Evolutionary conservation across 495 filamentous ascomycete genomes (phyloP), one percentile per base, ranked within the genome.

Genomic region (Penicillium canariense): DNA sequence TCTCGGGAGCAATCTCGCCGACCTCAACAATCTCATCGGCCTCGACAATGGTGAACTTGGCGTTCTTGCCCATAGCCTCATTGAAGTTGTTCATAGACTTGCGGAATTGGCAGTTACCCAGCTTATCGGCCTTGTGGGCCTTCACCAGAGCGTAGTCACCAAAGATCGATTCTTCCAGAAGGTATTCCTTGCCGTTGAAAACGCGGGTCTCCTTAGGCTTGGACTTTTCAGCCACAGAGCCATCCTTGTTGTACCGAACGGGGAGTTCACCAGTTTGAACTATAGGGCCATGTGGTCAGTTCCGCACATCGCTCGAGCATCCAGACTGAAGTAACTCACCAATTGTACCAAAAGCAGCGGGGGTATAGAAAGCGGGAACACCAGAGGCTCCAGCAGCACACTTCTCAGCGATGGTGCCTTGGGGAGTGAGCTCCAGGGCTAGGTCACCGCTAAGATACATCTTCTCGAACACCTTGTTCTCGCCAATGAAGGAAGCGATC

Each of bases 91-190:
- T 84, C 31, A 88, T 89, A 2, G 90, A 80, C 59, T 88, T 87
- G 31, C 90, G 84, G 81, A 96, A 96, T 68, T 88, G 84, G 71
- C 87, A 91, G 76, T 96, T 96, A n/a, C 91, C 91, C 1, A 93
- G 82, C 57, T 84, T 79, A 73, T 96, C 91, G 48, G 88, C 91
- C 72, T 89, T 90, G 80, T 84, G 89, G 1, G 87, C 91, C 72
- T 92, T 90, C 48, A 95, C 79, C 61, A 96, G 91, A 47, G 91
- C 91, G 65, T 89, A 91, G 74, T 96, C 90, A 55, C 88, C 90
- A 25, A 79, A 81, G 66, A 94, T 90, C 45, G 85, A 80, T 68
- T 92, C 86, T 73, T 96, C 91, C 68, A 96, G 77, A 27, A 95
- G 68, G 66, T 89, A 96, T 48, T 79, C 78, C 72, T 91, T 91